Evolutionary conservation across 2,329 filamentous ascomycete species (phyloP).

Genomic region (Trichoderma brevicompactum): DNA sequence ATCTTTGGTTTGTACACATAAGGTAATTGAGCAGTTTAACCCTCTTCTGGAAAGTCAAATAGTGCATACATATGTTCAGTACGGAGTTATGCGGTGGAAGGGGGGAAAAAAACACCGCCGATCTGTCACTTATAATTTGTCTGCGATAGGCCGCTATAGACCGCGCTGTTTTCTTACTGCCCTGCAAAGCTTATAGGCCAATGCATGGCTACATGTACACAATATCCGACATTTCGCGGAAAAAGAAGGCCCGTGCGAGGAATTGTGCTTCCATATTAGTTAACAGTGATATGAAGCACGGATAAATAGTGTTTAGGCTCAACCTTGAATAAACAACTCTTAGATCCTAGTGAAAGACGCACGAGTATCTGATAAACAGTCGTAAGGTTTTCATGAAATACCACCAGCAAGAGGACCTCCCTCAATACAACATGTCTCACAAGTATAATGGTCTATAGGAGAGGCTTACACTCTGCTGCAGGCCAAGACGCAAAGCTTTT

Average conservation of each 20-base stretch:
- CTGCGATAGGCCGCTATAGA: no score
- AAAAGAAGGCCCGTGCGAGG: not conserved
- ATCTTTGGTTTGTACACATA: not conserved
- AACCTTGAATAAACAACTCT: not conserved
- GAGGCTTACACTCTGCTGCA: not conserved
- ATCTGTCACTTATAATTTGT: no score
- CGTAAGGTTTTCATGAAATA: no score
- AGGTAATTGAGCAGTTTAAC: not conserved
- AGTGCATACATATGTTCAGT: not conserved
- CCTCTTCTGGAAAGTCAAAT: not conserved
- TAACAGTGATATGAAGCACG: not conserved
- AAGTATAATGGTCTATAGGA: not conserved
- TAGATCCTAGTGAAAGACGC: not conserved
- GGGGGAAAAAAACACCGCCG: no score
- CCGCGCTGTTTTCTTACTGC: no score
- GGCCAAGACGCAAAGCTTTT: not conserved
- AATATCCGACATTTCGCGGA: not conserved
- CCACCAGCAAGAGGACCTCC: not conserved
- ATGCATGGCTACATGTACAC: no score
- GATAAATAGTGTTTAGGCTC: not conserved
- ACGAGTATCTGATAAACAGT: not conserved
- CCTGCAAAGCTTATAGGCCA: no score
- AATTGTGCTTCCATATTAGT: not conserved
- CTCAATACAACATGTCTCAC: not conserved
- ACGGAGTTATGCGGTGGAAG: not conserved